Evolutionary conservation across 2,329 filamentous ascomycete genomes (phyloP), one percentile per base, ranked within the genome.

Genomic region (Pezicula radicicola): DNA sequence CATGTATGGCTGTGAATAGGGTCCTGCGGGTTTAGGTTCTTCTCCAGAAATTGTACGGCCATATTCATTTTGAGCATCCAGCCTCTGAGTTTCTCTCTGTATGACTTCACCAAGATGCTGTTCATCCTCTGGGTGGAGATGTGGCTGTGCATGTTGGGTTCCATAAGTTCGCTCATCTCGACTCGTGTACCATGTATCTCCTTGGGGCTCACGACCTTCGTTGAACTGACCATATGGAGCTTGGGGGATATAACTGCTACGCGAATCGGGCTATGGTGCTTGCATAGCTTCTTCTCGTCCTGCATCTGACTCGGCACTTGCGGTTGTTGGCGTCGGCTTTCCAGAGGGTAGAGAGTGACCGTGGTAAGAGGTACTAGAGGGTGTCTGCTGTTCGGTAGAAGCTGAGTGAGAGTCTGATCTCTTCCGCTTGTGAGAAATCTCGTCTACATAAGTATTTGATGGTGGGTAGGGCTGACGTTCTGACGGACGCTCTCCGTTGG

Each of bases 331-430:
- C 18, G 60, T 64, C 46, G 64, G 56, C 41, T 72, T 63, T 60
- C 72, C 61, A 54, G 65, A 61, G 33, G 63, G 63, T 48, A 60
- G 55, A 33, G 61, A 68, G 50, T 70, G 64, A 47, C 60, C 69
- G 53, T 69, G 67, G 52, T 69, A 71, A n/a, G 64, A 64, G 54
- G 60, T 65, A 56, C 65, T 60, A 49, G 64, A 68, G 13, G 64
- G 60, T 33, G 63, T 62, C 27, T 56, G 60, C 39, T 63, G 68
- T 51, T 85, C 85, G 36, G 74, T 68, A 6, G 87, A 89, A 43
- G 76, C 72, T 6, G 88, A 90, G 36, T 74, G 67, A 5, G 87
- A 89, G 43, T 76, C 72, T 6, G 88, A 90, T 54, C 88, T 81
- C 69, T 91, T 93, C 62, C 84, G 81, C 69, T 86, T 87, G 60